A percentile compares a stretch with the other conserved stretches of the same genome.
Evolutionary conservation across 2,329 filamentous ascomycete species (phyloP).

Genomic region (Pyrenochaeta sp.): DNA sequence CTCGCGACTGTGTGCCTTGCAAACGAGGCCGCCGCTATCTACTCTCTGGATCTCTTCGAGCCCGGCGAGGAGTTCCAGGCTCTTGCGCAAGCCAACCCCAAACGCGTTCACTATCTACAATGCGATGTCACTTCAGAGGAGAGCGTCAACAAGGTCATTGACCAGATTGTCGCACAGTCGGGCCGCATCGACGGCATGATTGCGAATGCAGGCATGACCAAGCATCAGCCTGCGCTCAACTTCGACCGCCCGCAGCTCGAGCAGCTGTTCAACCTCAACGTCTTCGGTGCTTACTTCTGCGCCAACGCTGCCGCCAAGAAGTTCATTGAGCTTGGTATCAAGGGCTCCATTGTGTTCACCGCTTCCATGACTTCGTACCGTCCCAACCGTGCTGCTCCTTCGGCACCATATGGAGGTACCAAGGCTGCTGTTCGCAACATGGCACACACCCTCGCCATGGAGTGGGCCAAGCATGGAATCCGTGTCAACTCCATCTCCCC

Average conservation of each 20-base stretch:
- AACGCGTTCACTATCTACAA: slow-evolving; percentile 54
- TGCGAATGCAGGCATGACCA: slow-evolving; percentile 60
- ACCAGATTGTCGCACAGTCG: slow-evolving; percentile 55
- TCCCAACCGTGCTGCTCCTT: slow-evolving; percentile 60
- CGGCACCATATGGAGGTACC: slow-evolving; percentile 56
- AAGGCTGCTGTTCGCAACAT: slow-evolving; percentile 54
- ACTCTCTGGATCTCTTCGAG: slow-evolving; percentile 59
- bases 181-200: slow-evolving; percentile 61
- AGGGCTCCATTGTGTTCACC: slow-evolving; percentile 59
- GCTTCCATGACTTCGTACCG: slow-evolving; percentile 60
- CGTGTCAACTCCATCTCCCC: slow-evolving; percentile 86
- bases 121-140: slow-evolving; percentile 60
- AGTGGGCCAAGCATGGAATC: slow-evolving; percentile 83
- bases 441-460: slow-evolving; percentile 70
- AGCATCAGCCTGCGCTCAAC: slow-evolving; percentile 60
- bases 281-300: slow-evolving; percentile 56
- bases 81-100: slow-evolving; percentile 52
- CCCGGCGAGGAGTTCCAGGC: slow-evolving; percentile 56
- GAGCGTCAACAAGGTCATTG: slow-evolving; percentile 54
- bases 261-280: slow-evolving; percentile 58
- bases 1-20: slow-evolving; percentile 56
- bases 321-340: slow-evolving; percentile 55
- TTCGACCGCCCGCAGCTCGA: slow-evolving; percentile 60
- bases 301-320: slow-evolving; percentile 56
- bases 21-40: slow-evolving; percentile 57